Conservation (phyloP, 2,329 filamentous ascomycete genomes). For the Ophiostoma sp. region DNA sequence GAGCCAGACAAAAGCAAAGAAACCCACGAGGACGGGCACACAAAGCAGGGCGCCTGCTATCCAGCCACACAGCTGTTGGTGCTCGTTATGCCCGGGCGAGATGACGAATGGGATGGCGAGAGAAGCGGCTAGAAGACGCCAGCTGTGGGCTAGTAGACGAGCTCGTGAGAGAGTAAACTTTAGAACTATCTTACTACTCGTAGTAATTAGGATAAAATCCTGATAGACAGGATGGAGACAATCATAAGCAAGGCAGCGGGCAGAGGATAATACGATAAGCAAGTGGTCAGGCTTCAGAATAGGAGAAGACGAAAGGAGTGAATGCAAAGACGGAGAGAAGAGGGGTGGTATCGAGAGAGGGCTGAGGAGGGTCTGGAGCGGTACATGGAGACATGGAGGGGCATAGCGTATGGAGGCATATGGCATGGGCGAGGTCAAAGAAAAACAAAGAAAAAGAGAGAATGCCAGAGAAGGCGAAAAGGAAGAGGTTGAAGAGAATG, state of each 20-base stretch:
- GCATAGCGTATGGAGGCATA: not conserved
- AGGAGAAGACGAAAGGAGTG: too few species aligned
- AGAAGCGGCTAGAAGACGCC: conserved; percentile 5
- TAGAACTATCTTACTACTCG: too few species aligned
- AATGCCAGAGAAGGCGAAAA: conserved; percentile 5
- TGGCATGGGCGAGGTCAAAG: not conserved
- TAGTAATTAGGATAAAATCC: too few species aligned
- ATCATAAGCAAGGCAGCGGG: not conserved
- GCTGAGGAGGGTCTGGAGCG: not conserved
- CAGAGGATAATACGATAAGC: not conserved
- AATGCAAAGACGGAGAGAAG: too few species aligned
- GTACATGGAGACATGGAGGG: not conserved
- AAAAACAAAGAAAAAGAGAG: not conserved
- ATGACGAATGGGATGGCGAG: not conserved
- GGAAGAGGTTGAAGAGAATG: not conserved
- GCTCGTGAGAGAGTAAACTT: too few species aligned
- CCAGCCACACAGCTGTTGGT: not conserved
- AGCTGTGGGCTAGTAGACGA: not conserved
- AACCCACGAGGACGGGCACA: not conserved
- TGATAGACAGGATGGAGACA: not conserved
- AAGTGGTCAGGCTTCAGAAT: too few species aligned
- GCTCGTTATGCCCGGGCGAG: not conserved
- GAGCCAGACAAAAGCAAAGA: not conserved
- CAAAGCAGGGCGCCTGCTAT: not conserved
- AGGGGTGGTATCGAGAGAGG: not conserved